Evolutionary conservation across 1,284 basidiomycete species (phyloP), one percentile per base, ranked within the genome.

Genomic region (Pseudozyma thailandica): DNA sequence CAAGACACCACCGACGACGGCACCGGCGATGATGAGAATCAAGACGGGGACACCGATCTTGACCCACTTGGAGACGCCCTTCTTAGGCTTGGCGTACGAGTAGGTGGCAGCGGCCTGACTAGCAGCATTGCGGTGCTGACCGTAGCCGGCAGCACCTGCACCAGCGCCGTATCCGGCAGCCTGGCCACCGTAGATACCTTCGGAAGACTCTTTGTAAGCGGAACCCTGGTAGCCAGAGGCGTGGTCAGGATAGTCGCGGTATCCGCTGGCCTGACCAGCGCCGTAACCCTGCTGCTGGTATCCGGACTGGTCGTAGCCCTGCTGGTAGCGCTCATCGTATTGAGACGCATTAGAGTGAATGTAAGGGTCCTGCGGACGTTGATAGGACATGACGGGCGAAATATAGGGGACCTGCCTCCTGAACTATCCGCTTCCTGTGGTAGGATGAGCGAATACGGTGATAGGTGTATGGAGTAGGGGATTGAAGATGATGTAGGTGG

Each of bases 1-100:
- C 35, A 94, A 78, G 30, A 93, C 88, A 79, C 89, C 90, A 53
- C 91, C 92, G 48, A 94, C 84, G 25, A 93, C 90, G 46, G 89
- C 91, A 44, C 72, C 57, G 25, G 73, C 68, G 30, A 79, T 63
- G 53, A 91, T 39, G 49, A 83, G 55, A 50, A 80, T 68, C 21
- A 69, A 59, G 13, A 73, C 43, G 25, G 78, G 72, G 15, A 81
- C 53, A 56, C 75, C 75, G 23, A 72, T 47, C 70, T 75, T 76
- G 61, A 79, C 58, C 75, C 75, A 77, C 61, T 77, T 79, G 55
- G 68, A 72, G 13, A 72, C 57, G 28, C 65, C 65, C 27, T 64
- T 61, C 71, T 79, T 79, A 30, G 72, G 70, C 49, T 75, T 74
- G 54, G 73, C 75, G 49, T 79, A 79, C 23, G 77, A 79, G 70